Evolutionary conservation across 2,329 filamentous ascomycete genomes (phyloP).

Genomic region (Domatiomyces catenatus): DNA sequence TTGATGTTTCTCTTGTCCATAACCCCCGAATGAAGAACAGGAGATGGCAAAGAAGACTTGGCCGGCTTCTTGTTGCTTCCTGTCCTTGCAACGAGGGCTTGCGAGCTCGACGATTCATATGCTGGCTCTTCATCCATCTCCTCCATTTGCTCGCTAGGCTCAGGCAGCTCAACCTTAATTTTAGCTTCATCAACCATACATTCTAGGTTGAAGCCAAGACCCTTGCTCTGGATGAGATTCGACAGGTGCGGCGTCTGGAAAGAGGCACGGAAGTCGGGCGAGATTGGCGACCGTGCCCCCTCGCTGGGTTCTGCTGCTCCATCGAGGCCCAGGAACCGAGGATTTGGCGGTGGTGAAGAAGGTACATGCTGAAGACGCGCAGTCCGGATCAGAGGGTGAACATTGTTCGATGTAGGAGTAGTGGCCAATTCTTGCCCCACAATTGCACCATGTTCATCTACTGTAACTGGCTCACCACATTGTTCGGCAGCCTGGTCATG

Average conservation of each 20-base stretch:
- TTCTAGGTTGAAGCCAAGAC: slow-evolving; percentile 45
- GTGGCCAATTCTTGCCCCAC: slow-evolving; percentile 23
- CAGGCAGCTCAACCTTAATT: slow-evolving; percentile 25
- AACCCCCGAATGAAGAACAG: slow-evolving; percentile 27
- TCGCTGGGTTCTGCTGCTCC: background rate
- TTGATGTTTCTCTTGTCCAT: slow-evolving; percentile 3
- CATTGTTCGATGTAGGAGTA: slow-evolving; percentile 30
- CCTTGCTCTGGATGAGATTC: slow-evolving; percentile 45
- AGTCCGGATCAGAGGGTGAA: slow-evolving; percentile 46
- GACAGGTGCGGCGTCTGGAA: slow-evolving; percentile 51
- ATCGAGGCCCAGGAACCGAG: background rate
- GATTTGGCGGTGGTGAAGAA: slow-evolving; percentile 9
- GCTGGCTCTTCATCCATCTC: slow-evolving; percentile 21
- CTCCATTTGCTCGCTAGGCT: slow-evolving; percentile 24
- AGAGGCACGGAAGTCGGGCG: slow-evolving; percentile 11
- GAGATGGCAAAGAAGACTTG: slow-evolving; percentile 36
- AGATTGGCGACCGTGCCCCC: background rate
- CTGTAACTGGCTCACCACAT: slow-evolving; percentile 69
- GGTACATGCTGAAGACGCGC: slow-evolving; percentile 31
- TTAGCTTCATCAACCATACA: slow-evolving; percentile 43
- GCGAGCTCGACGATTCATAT: slow-evolving; percentile 9
- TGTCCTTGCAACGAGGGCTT: slow-evolving; percentile 19
- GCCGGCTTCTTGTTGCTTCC: slow-evolving; percentile 42
- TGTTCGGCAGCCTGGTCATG: slow-evolving; percentile 85
- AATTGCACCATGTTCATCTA: slow-evolving; percentile 41